A percentile compares a stretch with the other conserved stretches of the same genome.
These are phyloP conservation scores for Microstegium vimineum DNA, from an alignment of 176 grass and related monocot species.

Conservation along the genomic window DNA sequence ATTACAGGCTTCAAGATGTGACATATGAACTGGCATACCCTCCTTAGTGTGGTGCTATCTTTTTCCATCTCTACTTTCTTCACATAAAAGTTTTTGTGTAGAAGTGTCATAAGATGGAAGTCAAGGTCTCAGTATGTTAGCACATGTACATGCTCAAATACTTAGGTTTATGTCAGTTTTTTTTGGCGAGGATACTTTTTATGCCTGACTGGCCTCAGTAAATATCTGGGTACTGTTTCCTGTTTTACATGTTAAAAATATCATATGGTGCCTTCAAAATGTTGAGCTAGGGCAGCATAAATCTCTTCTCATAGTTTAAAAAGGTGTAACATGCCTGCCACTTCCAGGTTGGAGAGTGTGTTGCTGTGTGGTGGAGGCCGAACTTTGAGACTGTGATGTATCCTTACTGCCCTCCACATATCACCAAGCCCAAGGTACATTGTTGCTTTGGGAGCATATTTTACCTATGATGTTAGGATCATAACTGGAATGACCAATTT, in stretches of 20 bases:
- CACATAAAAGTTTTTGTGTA: neutral
- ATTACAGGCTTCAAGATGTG: neutral
- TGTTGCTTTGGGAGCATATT: neutral
- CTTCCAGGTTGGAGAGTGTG: slow-evolving; percentile 92
- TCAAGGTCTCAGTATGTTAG: neutral
- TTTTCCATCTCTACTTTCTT: neutral
- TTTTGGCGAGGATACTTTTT: too few species aligned
- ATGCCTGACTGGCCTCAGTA: neutral
- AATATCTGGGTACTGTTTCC: neutral
- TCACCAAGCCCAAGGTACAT: slow-evolving; percentile 96
- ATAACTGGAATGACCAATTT: neutral
- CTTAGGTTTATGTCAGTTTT: neutral
- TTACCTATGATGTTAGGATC: neutral
- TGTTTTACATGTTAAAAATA: slow-evolving; percentile 1
- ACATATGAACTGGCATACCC: neutral
- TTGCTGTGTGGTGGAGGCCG: slow-evolving; percentile 99
- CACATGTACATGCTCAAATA: neutral
- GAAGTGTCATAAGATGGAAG: neutral
- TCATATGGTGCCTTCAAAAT: neutral
- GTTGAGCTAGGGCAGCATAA: neutral
- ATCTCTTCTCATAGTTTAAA: neutral
- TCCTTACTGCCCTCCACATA: slow-evolving; percentile 98
- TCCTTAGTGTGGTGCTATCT: neutral
- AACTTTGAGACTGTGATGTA: slow-evolving; percentile 99
- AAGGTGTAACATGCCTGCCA: neutral